Base-by-base conservation (phyloP, 495 filamentous ascomycete genomes). In the Letharia lupina region DNA sequence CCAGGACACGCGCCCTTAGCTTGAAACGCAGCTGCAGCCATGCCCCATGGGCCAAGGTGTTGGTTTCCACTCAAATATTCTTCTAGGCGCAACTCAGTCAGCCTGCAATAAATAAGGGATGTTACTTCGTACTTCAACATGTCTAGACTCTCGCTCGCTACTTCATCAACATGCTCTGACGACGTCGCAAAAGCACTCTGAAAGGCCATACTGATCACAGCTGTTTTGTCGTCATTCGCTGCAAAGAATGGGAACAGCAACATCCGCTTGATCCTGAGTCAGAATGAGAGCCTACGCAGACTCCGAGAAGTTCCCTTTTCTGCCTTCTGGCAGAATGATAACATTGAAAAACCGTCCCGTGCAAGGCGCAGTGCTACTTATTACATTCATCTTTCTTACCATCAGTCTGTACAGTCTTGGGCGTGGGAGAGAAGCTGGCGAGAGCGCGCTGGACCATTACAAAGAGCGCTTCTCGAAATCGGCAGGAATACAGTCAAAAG, bases 381-480 rank as follows among this genome's bases (percentile, higher is more conserved):
- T 39, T 0, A 35, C 58, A 23, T 28, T 66, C 20, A n/a, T 61
- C 16, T 61, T 66, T 7, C 58, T 61, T 15, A 52, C 40, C 28
- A 52, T 61, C 23, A 66, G 33, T 61, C 33, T 66, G 0, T 39
- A 54, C 45, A 56, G 11, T 23, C 44, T 61, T 41, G 39, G 50
- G 28, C 44, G 50, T 54, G 64, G 42, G 0, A 61, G 58, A 59
- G 44, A 56, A 44, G 44, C 57, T 4, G 58, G 58, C 15, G 44
- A 44, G 23, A 54, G 44, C 16, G 45, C 60, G 15, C 13, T 61
- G 23, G 57, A 42, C 9, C 64, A 65, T 23, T 61, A 61, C 13
- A 41, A 50, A 23, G 64, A 35, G 42, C 10, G 31, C 7, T 35
- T 56, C 37, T 52, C 64, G 5, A 61, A 66, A 40, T 16, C 41